Conservation (phyloP, 1,139 yeast genomes). For the Debaryomycetaceae sp. region DNA sequence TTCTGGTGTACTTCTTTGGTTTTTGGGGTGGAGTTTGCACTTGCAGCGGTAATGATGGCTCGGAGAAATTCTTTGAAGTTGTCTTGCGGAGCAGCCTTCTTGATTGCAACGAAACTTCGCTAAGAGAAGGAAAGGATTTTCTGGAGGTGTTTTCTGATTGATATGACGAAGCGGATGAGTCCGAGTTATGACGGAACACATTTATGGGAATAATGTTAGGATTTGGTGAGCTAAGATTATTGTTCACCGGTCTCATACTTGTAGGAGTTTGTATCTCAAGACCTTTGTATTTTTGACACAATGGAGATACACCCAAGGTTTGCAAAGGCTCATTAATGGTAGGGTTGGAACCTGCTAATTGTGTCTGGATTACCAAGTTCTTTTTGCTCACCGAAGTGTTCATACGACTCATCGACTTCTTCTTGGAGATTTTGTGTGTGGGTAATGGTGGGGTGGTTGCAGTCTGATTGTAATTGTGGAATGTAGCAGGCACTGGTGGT, state of each 20-base stretch:
- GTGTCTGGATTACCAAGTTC: slow-evolving; percentile 3
- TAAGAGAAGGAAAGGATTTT: slow-evolving; percentile 14
- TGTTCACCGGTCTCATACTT: slow-evolving; percentile 6
- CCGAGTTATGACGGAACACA: slow-evolving; percentile 27
- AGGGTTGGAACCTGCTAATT: slow-evolving; percentile 7
- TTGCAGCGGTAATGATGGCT: not conserved
- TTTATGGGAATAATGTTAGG: slow-evolving; percentile 20
- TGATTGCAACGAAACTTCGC: slow-evolving; percentile 12
- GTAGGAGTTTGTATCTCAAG: slow-evolving; percentile 11
- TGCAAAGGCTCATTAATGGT: slow-evolving; percentile 12
- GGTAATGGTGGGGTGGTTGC: slow-evolving; percentile 2
- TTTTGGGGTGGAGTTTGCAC: slow-evolving; percentile 4
- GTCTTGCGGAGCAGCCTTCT: slow-evolving; percentile 12
- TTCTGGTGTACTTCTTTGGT: slow-evolving; percentile 39
- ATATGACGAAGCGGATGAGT: slow-evolving; percentile 14
- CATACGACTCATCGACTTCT: slow-evolving; percentile 19
- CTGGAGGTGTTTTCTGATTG: slow-evolving; percentile 15
- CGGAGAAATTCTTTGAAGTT: not conserved
- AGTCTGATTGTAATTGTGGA: not conserved
- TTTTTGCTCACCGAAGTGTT: slow-evolving; percentile 9
- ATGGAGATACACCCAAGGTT: slow-evolving; percentile 15
- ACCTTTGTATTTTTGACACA: slow-evolving; percentile 19
- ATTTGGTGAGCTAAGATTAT: slow-evolving; percentile 8
- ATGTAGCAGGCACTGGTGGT: slow-evolving; percentile 1
- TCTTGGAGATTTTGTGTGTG: slow-evolving; percentile 17